Evolutionary conservation across 306 rosid genomes (phyloP).

Genomic region (Pachyrhizus erosus): DNA sequence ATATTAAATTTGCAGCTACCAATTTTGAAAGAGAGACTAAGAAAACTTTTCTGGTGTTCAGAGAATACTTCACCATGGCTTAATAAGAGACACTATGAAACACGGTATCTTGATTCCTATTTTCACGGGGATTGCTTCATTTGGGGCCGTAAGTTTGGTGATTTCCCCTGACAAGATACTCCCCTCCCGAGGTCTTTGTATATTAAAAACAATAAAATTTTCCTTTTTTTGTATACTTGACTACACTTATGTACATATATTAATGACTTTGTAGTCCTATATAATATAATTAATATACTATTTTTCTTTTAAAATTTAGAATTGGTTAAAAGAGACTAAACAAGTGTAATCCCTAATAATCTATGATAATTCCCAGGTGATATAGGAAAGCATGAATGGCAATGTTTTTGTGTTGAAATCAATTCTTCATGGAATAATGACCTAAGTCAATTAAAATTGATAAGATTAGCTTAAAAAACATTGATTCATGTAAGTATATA

Average conservation of each 20-base stretch:
- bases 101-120: background rate
- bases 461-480: constrained; percentile 11
- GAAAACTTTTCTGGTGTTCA: background rate
- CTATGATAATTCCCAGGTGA: constrained; percentile 8
- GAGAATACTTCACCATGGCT: constrained; percentile 18
- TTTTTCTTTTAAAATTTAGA: background rate
- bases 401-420: background rate
- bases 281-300: background rate
- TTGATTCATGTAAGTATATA: background rate
- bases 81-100: background rate
- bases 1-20: background rate
- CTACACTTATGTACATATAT: background rate
- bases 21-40: background rate
- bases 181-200: background rate
- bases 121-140: background rate
- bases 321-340: background rate
- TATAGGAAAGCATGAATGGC: background rate
- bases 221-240: background rate
- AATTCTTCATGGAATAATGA: background rate
- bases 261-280: background rate
- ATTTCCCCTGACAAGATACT: background rate
- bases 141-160: background rate
- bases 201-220: background rate
- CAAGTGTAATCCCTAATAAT: background rate
- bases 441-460: constrained; percentile 9